phyloP scores from a whole-genome alignment of 257 asterid species.

The Fraxinus pennsylvanica region DNA sequence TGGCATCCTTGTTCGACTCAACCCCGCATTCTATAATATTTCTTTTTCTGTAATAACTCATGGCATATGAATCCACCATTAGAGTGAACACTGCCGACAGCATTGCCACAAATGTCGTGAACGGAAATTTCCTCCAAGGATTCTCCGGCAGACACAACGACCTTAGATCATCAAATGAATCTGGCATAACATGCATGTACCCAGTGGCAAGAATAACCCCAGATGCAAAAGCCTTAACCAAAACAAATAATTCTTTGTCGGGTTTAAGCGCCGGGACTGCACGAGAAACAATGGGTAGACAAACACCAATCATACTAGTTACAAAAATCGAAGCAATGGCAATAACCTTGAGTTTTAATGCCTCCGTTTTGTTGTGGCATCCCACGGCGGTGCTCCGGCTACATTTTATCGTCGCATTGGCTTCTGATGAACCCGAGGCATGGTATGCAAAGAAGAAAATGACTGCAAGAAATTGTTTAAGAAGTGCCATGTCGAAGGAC shows the following conservation, averaged over 20 bases:
- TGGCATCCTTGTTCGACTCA: background rate
- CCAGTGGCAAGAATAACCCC: slow-evolving; percentile 49
- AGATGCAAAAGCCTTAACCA: slow-evolving; percentile 47
- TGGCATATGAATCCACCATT: slow-evolving; percentile 41
- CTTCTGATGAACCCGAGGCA: background rate
- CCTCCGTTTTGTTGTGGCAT: slow-evolving; percentile 21
- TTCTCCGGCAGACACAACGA: slow-evolving; percentile 41
- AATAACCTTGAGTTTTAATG: slow-evolving; percentile 37
- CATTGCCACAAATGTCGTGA: slow-evolving; percentile 49
- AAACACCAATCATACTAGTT: slow-evolving; percentile 42
- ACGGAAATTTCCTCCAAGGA: slow-evolving; percentile 42
- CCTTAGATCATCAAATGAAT: slow-evolving; percentile 34
- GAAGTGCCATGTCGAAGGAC: background rate
- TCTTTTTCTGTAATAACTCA: slow-evolving; percentile 35
- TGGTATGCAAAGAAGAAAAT: background rate
- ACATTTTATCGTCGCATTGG: background rate
- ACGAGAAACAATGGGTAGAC: slow-evolving; percentile 33
- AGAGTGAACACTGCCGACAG: slow-evolving; percentile 38
- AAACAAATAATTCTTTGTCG: slow-evolving; percentile 28
- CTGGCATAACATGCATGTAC: slow-evolving; percentile 50
- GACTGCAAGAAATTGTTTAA: background rate
- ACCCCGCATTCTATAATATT: background rate
- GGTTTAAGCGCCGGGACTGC: slow-evolving; percentile 34
- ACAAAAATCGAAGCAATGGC: slow-evolving; percentile 37
- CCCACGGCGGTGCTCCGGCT: slow-evolving; percentile 18